Evolutionary conservation across 257 asterid species (phyloP).

Genomic region (Solanum pinnatisectum): DNA sequence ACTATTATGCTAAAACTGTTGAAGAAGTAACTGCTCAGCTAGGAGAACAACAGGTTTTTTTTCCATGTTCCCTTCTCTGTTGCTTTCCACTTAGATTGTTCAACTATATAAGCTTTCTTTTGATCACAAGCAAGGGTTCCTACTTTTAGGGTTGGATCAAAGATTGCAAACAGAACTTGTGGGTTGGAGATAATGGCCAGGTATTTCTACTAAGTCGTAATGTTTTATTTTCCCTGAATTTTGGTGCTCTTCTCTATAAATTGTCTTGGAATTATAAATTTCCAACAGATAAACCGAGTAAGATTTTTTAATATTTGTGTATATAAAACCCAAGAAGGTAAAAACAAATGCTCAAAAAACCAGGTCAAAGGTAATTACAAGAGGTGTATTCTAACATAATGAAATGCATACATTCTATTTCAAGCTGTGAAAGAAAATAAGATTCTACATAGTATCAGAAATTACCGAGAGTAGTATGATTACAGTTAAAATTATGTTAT

Average conservation of each 20-base stretch:
- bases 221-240: neutral
- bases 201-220: slow-evolving; percentile 19
- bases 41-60: slow-evolving; percentile 57
- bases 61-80: slow-evolving; percentile 6
- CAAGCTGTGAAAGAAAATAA: neutral
- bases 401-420: neutral
- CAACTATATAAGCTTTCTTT: neutral
- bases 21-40: slow-evolving; percentile 36
- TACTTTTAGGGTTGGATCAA: slow-evolving; percentile 43
- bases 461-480: neutral
- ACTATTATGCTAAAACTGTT: slow-evolving; percentile 28
- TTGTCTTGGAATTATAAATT: neutral
- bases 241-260: neutral
- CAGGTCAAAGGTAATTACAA: neutral
- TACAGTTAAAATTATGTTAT: neutral
- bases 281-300: neutral
- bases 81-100: neutral
- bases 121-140: neutral
- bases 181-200: slow-evolving; percentile 19
- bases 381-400: neutral
- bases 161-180: slow-evolving; percentile 23
- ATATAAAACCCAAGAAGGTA: neutral
- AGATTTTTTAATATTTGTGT: neutral
- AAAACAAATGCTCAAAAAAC: neutral
- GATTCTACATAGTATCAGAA: neutral